Base-by-base conservation (phyloP, 2,329 filamentous ascomycete genomes). In the Akanthomyces dipterigenus region DNA sequence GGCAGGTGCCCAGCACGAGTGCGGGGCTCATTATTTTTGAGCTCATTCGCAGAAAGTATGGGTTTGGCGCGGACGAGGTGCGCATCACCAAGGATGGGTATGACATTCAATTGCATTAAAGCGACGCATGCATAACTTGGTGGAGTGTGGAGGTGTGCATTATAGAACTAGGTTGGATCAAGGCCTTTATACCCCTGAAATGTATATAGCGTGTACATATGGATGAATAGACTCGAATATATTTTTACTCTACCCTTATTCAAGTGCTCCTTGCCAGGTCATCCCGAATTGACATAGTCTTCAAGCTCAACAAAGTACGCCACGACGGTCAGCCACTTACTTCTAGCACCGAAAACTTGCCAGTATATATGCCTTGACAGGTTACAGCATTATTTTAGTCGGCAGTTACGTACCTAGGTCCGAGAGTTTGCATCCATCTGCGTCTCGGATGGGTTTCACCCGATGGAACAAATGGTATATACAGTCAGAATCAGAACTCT, bases 11-110 rank as follows among this genome's bases (percentile, higher is more conserved):
- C 0, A 90, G 88, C 70, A 92, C 89, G 2, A 89, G 86, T 63
- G 89, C 89, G 0, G 89, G 88, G 0, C 71, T 93, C 63, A 90
- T 93, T 66, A 89, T 91, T 22, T 93, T 93, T 70, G 89, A 93
- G 74, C 70, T 93, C 49, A 85, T 91, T 42, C 78, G 89, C 61
- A 78, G 88, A 40, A 90, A 90, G 73, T 92, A 91, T 66, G 87
- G 86, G 1, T 78, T 83, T 62, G 80, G 82, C 2, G 78, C 79
- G 20, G 86, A 88, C 55, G 81, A 82, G 67, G 85, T 86, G 64
- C 80, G 80, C 66, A 90, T 89, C 58, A 82, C 80, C 54, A 84
- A 84, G 70, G 87, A 89, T 65, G 87, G 87, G 1, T 89, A 89
- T 66, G 86, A 90, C 67, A 90, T 92, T 67, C 68, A 90, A 64